Evolutionary conservation across 2,329 filamentous ascomycete genomes (phyloP), one percentile per base, ranked within the genome.

Genomic region (Aspergillus terreus): DNA sequence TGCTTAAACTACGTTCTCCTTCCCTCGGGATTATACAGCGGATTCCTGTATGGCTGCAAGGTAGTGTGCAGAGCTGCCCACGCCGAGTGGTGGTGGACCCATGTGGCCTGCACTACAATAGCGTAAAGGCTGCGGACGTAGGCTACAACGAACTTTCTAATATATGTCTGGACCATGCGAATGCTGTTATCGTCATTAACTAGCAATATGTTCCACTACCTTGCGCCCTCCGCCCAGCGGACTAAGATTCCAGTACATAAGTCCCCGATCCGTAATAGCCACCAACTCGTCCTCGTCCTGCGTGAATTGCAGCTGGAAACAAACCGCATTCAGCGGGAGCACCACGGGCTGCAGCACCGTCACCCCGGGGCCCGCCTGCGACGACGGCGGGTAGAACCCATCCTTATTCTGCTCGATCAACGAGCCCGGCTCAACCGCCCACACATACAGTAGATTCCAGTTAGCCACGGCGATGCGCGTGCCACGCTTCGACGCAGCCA

Each of bases 381-480:
- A 70, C 10, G 58, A 58, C 1, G 57, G 48, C 6, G 66, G 70
- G 50, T 74, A 75, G 40, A 67, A 70, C 6, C 56, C 56, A 27
- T 58, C 58, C 4, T 43, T 32, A 43, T 67, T 62, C 33, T 61
- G 59, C n/a, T 67, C 62, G 19, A 73, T 64, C 12, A 76, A 50
- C 36, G 60, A 66, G n/a, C 52, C 36, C 1, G 74, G 73, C 19
- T 72, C 60, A 45, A 76, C 32, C 2, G 69, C 60, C 70, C 73
- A 76, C 23, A 76, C 51, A 14, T 70, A 70, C 17, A 76, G 50
- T 1, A 62, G 63, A 46, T 75, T 71, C 73, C 73, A 76, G 41
- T 69, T 70, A 4, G 69, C 68, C 30, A 74, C 63, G 4, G 73
- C 74, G 44, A 76, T 60, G 4, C 73, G 66, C 32, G 70, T 72